A percentile compares a stretch with the other conserved stretches of the same genome.
These are phyloP conservation scores for Fusarium sp. DNA, from an alignment of 2,329 filamentous ascomycete species.

Conservation along the genomic window DNA sequence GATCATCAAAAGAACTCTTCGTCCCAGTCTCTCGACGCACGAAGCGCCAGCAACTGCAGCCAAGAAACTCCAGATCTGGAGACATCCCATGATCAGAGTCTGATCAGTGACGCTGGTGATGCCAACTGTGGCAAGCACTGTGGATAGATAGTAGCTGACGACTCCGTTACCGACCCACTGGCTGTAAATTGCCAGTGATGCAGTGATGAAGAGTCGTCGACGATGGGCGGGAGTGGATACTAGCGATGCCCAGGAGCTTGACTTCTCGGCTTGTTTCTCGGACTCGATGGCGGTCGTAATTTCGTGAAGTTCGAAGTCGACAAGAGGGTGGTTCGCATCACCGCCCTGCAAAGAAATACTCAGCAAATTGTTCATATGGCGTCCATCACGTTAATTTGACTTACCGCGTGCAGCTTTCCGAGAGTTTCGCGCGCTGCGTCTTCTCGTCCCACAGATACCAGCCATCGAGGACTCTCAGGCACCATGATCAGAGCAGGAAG, in stretches of 20 bases:
- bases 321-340: slow-evolving; percentile 1
- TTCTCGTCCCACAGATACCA: not conserved
- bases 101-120: slow-evolving; percentile 20
- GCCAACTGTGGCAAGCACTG: not conserved
- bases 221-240: slow-evolving; percentile 11
- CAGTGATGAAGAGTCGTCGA: slow-evolving; percentile 7
- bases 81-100: slow-evolving; percentile 14
- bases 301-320: slow-evolving; percentile 17
- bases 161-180: slow-evolving; percentile 20
- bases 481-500: slow-evolving; percentile 7
- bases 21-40: not conserved
- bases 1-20: slow-evolving; percentile 3
- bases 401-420: slow-evolving; percentile 4
- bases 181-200: slow-evolving; percentile 6
- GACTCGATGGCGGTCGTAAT: slow-evolving; percentile 13
- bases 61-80: slow-evolving; percentile 15
- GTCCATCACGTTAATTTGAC: rapidly evolving
- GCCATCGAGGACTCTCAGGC: slow-evolving; percentile 8
- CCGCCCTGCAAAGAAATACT: not conserved
- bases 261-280: slow-evolving; percentile 11
- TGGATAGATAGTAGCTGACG: slow-evolving; percentile 15
- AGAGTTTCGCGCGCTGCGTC: not conserved
- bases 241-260: not conserved
- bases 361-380: rapidly evolving
- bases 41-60: slow-evolving; percentile 4